Base-by-base conservation (phyloP, 495 filamentous ascomycete genomes). In the Letharia columbiana region DNA sequence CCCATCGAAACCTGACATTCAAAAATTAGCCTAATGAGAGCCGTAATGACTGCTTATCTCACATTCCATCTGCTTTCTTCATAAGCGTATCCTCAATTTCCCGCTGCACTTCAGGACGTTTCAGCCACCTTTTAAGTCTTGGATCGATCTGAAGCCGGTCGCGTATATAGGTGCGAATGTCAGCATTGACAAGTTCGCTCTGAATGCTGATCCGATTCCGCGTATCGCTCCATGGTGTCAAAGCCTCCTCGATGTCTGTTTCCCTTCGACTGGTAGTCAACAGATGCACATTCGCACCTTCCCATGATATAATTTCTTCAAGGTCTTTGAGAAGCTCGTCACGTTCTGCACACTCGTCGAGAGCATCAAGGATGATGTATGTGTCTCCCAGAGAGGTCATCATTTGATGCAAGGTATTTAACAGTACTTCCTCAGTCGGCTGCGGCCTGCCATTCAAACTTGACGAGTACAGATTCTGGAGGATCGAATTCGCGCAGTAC, bases 1-100 rank as follows among this genome's bases (percentile, higher is more conserved):
- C 75, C 75, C 75, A 80, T 60, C 76, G 75, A 60, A 81, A 80
- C 77, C 77, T 81, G 63, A 58, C 8, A 4, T 9, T 37, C 3
- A 11, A n/a, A 28, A 73, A 47, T 8, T 58, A 62, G 31, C 58
- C 13, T 64, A 67, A 50, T 70, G 6, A 17, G 67, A 39, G 37
- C 10, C 39, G 69, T 64, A 69, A 45, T 18, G 35, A 11, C 31
- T 5, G 10, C 11, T 31, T 58, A 23, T 35, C 74, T 68, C 69
- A 80, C 74, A 80, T 79, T 41, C 77, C 74, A 42, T 75, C 63
- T 5, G 73, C 73, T 61, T 74, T 66, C 18, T 70, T 18, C 70
- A 67, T 67, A 63, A 75, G 69, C 62, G 56, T 61, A 61, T 64
- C n/a, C 40, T 73, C 67, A 18, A 65, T 52, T 6, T 44, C 42